phyloP scores from a whole-genome alignment of 352 stramenopile species.

The Globisporangium takayamanum region DNA sequence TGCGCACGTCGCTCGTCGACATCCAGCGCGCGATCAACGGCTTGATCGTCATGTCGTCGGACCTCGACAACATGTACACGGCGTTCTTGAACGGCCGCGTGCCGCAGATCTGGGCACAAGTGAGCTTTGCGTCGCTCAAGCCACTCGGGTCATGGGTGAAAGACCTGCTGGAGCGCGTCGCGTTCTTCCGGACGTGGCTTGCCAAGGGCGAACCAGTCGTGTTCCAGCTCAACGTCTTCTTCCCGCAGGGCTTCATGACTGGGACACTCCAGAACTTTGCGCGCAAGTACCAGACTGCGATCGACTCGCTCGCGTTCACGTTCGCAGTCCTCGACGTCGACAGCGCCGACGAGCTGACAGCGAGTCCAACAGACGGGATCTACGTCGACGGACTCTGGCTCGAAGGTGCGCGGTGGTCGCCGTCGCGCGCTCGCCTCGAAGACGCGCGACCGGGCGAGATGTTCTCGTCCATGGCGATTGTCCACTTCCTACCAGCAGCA shows the following conservation, averaged over 20 bases:
- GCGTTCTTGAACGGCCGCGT: slow-evolving; percentile 90
- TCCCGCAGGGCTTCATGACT: slow-evolving; percentile 89
- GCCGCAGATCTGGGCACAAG: slow-evolving; percentile 80
- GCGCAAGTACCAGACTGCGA: slow-evolving; percentile 92
- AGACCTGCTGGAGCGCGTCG: slow-evolving; percentile 83
- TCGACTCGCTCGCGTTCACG: slow-evolving; percentile 91
- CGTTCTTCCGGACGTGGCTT: slow-evolving; percentile 92
- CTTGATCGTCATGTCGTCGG: slow-evolving; percentile 91
- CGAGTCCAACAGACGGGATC: slow-evolving; percentile 87
- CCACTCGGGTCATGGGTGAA: slow-evolving; percentile 89
- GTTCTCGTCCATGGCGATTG: slow-evolving; percentile 86
- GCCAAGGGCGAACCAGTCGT: slow-evolving; percentile 84
- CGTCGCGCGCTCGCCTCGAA: slow-evolving; percentile 49
- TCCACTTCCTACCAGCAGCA: slow-evolving; percentile 88
- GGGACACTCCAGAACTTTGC: slow-evolving; percentile 92
- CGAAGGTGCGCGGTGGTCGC: slow-evolving; percentile 86
- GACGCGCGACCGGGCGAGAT: slow-evolving; percentile 89
- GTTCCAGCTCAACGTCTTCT: slow-evolving; percentile 91
- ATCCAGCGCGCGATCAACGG: slow-evolving; percentile 82
- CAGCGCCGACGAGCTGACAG: slow-evolving; percentile 38
- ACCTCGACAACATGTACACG: slow-evolving; percentile 96
- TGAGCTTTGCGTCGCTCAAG: slow-evolving; percentile 93
- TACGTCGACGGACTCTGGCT: slow-evolving; percentile 89
- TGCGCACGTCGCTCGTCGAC: slow-evolving; percentile 75
- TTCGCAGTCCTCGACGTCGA: slow-evolving; percentile 80